Conservation (phyloP, 768 basidiomycete genomes). For the Nidularia sp. region DNA sequence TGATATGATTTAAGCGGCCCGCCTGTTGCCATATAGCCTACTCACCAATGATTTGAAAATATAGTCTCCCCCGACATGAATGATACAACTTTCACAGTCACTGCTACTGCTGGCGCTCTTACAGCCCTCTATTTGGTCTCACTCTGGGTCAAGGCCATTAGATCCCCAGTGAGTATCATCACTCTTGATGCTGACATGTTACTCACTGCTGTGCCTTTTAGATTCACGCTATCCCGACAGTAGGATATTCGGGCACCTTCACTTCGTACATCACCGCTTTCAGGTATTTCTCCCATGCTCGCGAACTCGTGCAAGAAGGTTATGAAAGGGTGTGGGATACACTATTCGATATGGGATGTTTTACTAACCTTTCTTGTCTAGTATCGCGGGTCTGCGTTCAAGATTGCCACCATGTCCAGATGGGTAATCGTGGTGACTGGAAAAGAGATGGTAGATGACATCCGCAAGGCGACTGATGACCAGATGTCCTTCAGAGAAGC, state of each 20-base stretch:
- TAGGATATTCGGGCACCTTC: conserved; percentile 9
- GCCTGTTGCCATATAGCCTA: not conserved
- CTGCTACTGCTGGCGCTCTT: not conserved
- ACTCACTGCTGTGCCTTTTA: not conserved
- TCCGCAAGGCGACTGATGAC: conserved; percentile 25
- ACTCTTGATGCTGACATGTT: not conserved
- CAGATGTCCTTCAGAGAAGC: conserved; percentile 15
- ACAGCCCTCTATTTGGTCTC: not conserved
- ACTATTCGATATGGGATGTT: not conserved
- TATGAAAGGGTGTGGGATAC: conserved; percentile 7
- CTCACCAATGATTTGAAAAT: no score
- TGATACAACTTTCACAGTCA: not conserved
- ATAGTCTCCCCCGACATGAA: not conserved
- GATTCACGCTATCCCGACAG: conserved; percentile 8
- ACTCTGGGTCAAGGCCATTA: not conserved
- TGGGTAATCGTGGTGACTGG: conserved; percentile 28
- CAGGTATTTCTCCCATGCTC: conserved; percentile 4
- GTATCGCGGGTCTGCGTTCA: conserved; percentile 1
- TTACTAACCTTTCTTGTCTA: not conserved
- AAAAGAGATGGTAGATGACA: conserved; percentile 22
- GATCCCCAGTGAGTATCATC: not conserved
- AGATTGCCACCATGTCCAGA: conserved; percentile 10
- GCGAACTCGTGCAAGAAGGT: conserved; percentile 9
- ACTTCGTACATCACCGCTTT: conserved; percentile 6
- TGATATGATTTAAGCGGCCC: not conserved